These are phyloP conservation scores for Bertia moriformis DNA, from an alignment of 2,329 filamentous ascomycete species.

Conservation along the genomic window DNA sequence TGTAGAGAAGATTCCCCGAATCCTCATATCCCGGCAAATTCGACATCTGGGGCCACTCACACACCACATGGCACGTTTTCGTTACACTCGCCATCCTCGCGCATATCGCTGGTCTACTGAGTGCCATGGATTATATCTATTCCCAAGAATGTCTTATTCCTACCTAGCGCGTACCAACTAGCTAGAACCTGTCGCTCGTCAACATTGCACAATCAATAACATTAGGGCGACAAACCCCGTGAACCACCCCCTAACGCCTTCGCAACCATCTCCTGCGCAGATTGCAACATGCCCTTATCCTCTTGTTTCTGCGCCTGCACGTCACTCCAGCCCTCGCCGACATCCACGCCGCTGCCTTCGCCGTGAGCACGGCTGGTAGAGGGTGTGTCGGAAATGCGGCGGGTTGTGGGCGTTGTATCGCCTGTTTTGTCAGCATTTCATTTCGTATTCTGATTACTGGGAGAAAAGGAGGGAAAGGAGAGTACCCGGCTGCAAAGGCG, in stretches of 20 bases:
- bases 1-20: constrained; percentile 27
- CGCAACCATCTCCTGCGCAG: constrained; percentile 9
- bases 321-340: constrained; percentile 4
- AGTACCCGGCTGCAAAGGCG: constrained; percentile 7
- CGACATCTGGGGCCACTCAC: constrained; percentile 27
- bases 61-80: constrained; percentile 29
- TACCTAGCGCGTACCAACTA: neutral
- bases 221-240: constrained; percentile 5
- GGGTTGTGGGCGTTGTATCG: neutral
- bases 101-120: constrained; percentile 12
- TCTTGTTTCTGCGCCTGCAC: neutral
- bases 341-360: constrained; percentile 7
- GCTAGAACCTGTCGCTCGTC: neutral
- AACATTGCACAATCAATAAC: neutral
- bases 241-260: constrained; percentile 11
- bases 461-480: too few species aligned
- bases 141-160: too few species aligned
- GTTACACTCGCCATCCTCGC: constrained; percentile 23
- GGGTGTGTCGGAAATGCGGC: neutral
- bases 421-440: neutral
- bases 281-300: constrained; percentile 3
- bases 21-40: constrained; percentile 22
- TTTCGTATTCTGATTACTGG: too few species aligned
- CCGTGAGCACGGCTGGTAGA: neutral
- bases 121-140: neutral